Conservation (phyloP, 1,284 basidiomycete species). For the Violaceomyces palustris region DNA sequence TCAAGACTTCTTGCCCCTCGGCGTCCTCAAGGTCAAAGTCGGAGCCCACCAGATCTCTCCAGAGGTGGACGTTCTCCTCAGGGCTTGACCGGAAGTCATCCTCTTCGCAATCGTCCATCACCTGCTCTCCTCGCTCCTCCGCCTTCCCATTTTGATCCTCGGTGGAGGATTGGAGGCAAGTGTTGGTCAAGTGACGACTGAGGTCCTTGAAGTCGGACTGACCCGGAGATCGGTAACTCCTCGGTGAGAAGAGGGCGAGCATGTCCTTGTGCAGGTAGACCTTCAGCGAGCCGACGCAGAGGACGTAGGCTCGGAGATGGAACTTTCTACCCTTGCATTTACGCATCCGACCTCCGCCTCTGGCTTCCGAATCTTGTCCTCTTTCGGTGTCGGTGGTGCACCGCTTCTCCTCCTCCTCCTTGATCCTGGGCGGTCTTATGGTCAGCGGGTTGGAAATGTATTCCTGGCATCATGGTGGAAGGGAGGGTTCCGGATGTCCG, state of each 20-base stretch:
- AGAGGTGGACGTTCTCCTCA: conserved; percentile 37
- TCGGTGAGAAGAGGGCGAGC: conserved; percentile 70
- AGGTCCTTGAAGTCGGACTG: conserved; percentile 58
- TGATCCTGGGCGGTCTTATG: too few relatives aligned
- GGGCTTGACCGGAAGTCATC: conserved; percentile 13
- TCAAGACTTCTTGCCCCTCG: conserved; percentile 62
- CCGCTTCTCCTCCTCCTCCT: conserved; percentile 49
- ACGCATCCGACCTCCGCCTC: too few relatives aligned
- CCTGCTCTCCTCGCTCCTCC: conserved; percentile 27
- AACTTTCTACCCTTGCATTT: conserved; percentile 64
- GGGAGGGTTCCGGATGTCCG: background rate
- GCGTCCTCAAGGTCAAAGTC: too few relatives aligned
- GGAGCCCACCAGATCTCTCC: conserved; percentile 52
- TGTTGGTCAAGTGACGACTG: conserved; percentile 84
- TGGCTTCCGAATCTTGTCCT: too few relatives aligned
- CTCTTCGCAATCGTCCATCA: conserved; percentile 15
- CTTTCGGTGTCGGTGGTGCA: too few relatives aligned
- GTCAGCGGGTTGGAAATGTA: conserved; percentile 74
- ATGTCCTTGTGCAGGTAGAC: conserved; percentile 68
- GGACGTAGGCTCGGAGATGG: conserved; percentile 87
- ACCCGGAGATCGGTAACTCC: conserved; percentile 21
- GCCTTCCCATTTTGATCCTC: conserved; percentile 23
- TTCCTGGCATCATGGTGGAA: conserved; percentile 60
- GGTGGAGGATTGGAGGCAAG: conserved; percentile 91
- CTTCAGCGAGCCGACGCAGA: conserved; percentile 60